A percentile compares a stretch with the other conserved stretches of the same genome.
phyloP scores from a whole-genome alignment of 371 early-diverging fungal species.

The Lichtheimia ornata region DNA sequence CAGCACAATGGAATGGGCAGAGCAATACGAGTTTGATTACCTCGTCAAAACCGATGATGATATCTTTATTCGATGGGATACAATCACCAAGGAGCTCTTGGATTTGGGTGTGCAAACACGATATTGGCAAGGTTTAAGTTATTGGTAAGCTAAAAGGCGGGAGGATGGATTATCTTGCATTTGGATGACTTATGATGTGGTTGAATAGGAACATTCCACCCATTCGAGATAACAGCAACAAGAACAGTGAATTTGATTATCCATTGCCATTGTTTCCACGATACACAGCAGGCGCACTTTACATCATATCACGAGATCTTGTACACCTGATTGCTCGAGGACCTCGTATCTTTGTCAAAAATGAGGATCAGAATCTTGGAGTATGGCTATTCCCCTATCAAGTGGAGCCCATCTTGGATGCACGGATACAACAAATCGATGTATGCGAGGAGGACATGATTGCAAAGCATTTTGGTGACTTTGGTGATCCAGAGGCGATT shows the following conservation, averaged over 20 bases:
- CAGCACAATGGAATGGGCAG: constrained; percentile 56
- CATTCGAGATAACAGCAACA: constrained; percentile 42
- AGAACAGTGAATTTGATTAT: constrained; percentile 47
- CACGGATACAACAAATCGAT: constrained; percentile 64
- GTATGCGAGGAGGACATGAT: constrained; percentile 65
- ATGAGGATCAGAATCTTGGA: constrained; percentile 62
- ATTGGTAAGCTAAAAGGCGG: constrained; percentile 43
- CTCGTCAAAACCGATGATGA: constrained; percentile 70
- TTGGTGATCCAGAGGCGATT: constrained; percentile 51
- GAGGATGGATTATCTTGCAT: background rate
- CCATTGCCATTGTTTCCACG: constrained; percentile 55
- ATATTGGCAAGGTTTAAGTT: constrained; percentile 66
- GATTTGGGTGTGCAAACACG: constrained; percentile 50
- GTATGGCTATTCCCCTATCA: constrained; percentile 63
- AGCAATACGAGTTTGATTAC: constrained; percentile 58
- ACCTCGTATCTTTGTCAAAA: constrained; percentile 57
- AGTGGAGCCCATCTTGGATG: constrained; percentile 57
- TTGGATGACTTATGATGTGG: background rate
- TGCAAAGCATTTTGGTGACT: constrained; percentile 65
- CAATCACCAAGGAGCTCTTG: constrained; percentile 53
- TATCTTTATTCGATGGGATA: constrained; percentile 68
- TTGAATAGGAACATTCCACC: constrained; percentile 43
- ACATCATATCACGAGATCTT: constrained; percentile 58
- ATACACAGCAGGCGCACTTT: constrained; percentile 62
- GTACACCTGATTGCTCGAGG: constrained; percentile 57